Evolutionary conservation across 345 rosid species (phyloP), one percentile per base, ranked within the genome.

Genomic region (Eucalyptus viminalis): DNA sequence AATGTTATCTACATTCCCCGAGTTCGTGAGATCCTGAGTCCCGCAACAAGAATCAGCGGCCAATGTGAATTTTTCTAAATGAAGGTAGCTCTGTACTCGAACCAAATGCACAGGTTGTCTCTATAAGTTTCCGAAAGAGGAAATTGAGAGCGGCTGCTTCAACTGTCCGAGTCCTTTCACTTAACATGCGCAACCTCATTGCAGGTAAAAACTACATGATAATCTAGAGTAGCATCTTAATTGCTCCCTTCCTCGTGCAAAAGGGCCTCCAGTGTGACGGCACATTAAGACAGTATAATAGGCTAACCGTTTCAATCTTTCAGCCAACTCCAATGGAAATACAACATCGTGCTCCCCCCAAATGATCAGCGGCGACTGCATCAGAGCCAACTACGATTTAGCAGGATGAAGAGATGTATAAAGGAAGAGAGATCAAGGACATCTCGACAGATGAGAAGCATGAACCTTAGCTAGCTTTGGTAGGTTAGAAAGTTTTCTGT

Each of bases 281-380:
- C 47, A 76, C 16, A 3, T 40, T 22, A 40, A 76, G 83, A 40
- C 8, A 4, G 83, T 40, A 76, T 40, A 76, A 43, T 1, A 40
- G 16, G 47, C 83, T 76, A 40, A 94, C 98, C 96, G 95, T 90
- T 91, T 92, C 89, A 97, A 91, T 94, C 98, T 92, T 92, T 94
- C 91, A 49, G 94, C 99, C 91, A 97, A 89, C 91, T 95, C 99
- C 89, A 94, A 86, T 5, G 98, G 99, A 89, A 97, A 97, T 19
- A 97, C 92, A 89, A 91, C 94, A 91, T 97, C 99, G 54, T 94
- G 91, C 89, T 96, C 97, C 90, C 99, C 97, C 99, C 99, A 97
- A 47, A 97, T 92, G 76, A 97, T 88, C 69, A 94, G 92, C 44
- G 96, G 93, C 8, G 96, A 95, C 98, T 96, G 94, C 94, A 92